Evolutionary conservation across 2,329 filamentous ascomycete genomes (phyloP).

Genomic region (Nemania sp.): DNA sequence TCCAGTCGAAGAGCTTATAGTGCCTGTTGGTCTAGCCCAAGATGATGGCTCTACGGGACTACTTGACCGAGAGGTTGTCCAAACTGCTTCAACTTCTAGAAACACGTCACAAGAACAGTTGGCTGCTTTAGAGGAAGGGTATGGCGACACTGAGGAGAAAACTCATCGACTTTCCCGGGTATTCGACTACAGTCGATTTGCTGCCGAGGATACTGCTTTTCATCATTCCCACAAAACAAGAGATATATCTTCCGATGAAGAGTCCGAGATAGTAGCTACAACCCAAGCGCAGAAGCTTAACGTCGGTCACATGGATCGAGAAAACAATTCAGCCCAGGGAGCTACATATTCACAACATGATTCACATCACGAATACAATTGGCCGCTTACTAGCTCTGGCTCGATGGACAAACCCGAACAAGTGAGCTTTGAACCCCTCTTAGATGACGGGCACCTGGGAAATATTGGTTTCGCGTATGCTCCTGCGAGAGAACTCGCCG

Average conservation of each 20-base stretch:
- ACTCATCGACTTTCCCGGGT: neutral
- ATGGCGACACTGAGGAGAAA: conserved; percentile 9
- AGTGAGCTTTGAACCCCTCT: conserved; percentile 7
- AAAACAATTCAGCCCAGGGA: neutral
- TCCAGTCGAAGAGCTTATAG: neutral
- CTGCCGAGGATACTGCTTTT: neutral
- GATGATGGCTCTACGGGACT: neutral
- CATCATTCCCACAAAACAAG: neutral
- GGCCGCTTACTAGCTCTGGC: conserved; percentile 7
- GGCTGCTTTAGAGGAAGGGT: neutral
- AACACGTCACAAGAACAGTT: neutral
- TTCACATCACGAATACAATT: neutral
- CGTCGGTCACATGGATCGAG: neutral
- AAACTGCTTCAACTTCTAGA: neutral
- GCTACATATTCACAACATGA: too few relatives aligned
- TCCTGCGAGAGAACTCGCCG: neutral
- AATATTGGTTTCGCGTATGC: conserved; percentile 12
- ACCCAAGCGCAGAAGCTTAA: neutral
- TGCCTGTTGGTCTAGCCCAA: neutral
- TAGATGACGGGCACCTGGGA: conserved; percentile 14
- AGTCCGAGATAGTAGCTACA: neutral
- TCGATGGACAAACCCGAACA: conserved; percentile 6
- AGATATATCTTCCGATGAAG: neutral
- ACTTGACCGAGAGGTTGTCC: neutral
- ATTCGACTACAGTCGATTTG: conserved; percentile 4